Base-by-base conservation (phyloP, 2,329 filamentous ascomycete genomes). In the Ophiocordyceps camponoti-leonardi region DNA sequence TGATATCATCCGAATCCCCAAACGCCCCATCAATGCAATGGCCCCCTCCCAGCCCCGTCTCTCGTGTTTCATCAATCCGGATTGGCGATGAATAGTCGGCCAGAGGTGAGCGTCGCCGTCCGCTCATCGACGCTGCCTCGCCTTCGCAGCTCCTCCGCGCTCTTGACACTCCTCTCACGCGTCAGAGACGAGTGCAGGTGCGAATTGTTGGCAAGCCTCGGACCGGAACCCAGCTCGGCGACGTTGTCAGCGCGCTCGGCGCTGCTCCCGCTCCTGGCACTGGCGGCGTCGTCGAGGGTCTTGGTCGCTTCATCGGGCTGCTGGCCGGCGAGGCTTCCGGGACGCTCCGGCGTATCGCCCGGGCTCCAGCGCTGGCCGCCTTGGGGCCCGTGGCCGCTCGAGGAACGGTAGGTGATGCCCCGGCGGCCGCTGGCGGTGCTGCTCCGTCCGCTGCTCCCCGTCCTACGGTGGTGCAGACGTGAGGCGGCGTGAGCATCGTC, bases 41-140 rank as follows among this genome's bases (percentile, higher is more conserved):
- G n/a, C n/a, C n/a, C n/a, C n/a, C n/a, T n/a, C 23, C n/a, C 11
- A 18, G 11, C 3, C 7, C 6, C 26, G 7, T 2, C 10, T 10
- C 26, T 28, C 26, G 26, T 10, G 26, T 14, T 26, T 42, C 64
- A 75, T 42, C 64, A 75, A 61, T 92, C 86, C 18, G 86, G 86
- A 62, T 93, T 93, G 54, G 86, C 86, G 57, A 93, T 87, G 61
- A 84, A 92, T 48, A 93, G 71, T 50, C 85, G 75, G 43, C 79
- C 79, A 26, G 76, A 72, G 19, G 75, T 78, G 59, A 92, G 80
- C 1, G 83, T 88, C 63, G 78, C 81, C 6, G 82, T 83, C 56
- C 83, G 72, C 62, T 92, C 86, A 58, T 92, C 86, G 43, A 93
- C 84, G 57, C 85, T 92, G 47, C 86, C 86, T 56, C 83, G 72